Evolutionary conservation across 441 rosid species (phyloP), one percentile per base, ranked within the genome.

Genomic region (Mallotus japonicus): DNA sequence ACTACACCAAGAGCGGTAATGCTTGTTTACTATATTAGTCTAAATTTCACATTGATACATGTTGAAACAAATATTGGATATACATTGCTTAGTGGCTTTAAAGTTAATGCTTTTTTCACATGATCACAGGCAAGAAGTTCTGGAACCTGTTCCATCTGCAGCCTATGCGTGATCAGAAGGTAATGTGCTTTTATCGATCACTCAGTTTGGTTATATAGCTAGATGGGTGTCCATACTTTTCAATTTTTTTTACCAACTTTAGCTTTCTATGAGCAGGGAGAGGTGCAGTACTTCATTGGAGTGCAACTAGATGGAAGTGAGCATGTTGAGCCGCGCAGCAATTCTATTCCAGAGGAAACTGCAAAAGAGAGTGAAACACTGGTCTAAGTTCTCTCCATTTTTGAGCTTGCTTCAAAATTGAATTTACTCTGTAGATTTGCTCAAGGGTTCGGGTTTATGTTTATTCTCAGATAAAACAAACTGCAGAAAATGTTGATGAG

Each of bases 131-230:
- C 22, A 95, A 93, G 81, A 95, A 95, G 83, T 95, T 95, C 80
- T 95, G 99, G 99, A 95, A 93, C 83, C 80, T 95, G 76, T 95
- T 95, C 84, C 99, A 95, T 81, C 81, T 95, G 74, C 99, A 95
- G 84, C 98, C 99, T 78, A 95, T 93, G 98, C 98, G 99, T 85
- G 99, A 95, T 84, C 99, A 93, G 67, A 95, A 95, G 97, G 99
- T 95, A 77, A 15, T 37, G 40, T 37, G 40, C 40, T 37, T 34
- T 37, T 37, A 37, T 37, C 3, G 6, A 37, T 37, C 40, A 51
- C 6, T 46, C 19, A 63, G 24, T 63, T 9, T 12, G 11, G 28
- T 54, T n/a, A 55, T 62, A 9, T 71, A 53, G 15, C 0, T 44
- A 44, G 34, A 10, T 6, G 17, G n/a, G 51, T 32, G n/a, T n/a